Evolutionary conservation across 2,329 filamentous ascomycete genomes (phyloP), one percentile per base, ranked within the genome.

Genomic region (Neopestalotiopsis sp.): DNA sequence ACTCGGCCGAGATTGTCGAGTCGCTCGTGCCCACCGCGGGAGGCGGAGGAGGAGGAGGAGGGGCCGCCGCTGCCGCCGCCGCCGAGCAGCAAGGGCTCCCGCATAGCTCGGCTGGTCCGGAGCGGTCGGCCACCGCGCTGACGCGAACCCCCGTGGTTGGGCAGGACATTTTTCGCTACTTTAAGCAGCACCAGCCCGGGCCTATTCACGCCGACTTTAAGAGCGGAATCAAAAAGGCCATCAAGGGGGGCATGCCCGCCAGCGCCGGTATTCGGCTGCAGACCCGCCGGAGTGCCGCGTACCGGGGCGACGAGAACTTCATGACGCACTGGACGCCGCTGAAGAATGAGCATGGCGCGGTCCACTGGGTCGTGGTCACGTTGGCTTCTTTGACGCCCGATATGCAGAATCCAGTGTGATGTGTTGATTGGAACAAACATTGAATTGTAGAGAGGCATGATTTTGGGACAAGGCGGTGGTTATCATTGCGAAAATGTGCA

Each of bases 201-300:
- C 66, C 67, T 7, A 68, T 69, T 12, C 71, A 74, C 62, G 65
- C 69, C 7, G 75, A 75, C 38, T 74, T 72, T 69, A 75, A 75
- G 71, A 28, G 63, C 9, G 67, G 72, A 3, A 73, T 76, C 3
- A 70, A 71, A 1, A 67, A 61, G 58, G 60, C 65, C 65, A 42
- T 69, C 34, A 65, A 59, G 45, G 73, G 72, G 30, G 80, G 81
- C 65, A 73, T 73, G 30, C 80, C 82, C n/a, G 72, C 77, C 65
- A 75, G 74, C 45, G 68, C 73, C 1, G 72, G 74, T 24, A 58
- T 77, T 24, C 74, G 75, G 4, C 68, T 77, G 30, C 74, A 75
- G 70, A 76, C 74, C 6, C 68, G 70, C 40, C 72, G 74, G 40
- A 75, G 72, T 42, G 74, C 73, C 32, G 49, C 72, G 13, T 76